Percentiles rank a stretch among this genome's conserved stretches.
phyloP scores from a whole-genome alignment of 192 early-diverging fungal genomes.

The Gamsiella multidivaricata region DNA sequence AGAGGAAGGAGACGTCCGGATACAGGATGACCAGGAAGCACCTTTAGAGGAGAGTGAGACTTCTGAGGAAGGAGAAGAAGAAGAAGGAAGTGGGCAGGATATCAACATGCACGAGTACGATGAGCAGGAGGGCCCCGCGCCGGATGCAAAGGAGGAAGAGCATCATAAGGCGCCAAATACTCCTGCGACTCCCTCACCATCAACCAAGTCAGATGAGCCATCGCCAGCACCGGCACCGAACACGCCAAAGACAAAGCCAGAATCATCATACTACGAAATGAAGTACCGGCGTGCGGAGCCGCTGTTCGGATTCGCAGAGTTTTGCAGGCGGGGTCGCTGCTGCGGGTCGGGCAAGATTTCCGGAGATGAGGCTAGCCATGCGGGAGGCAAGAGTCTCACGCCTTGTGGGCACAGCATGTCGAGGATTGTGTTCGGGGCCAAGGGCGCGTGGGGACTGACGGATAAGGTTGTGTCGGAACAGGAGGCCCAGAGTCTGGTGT shows the following conservation, averaged over 20 bases:
- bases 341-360: slow-evolving; percentile 26
- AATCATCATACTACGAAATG: not conserved
- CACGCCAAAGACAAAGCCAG: not conserved
- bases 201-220: not conserved
- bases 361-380: not conserved
- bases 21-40: slow-evolving; percentile 9
- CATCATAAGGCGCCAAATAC: no score
- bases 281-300: not conserved
- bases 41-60: not conserved
- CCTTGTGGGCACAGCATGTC: slow-evolving; percentile 51
- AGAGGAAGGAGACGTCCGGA: slow-evolving; percentile 13
- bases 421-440: slow-evolving; percentile 24
- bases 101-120: slow-evolving; percentile 49
- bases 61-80: slow-evolving; percentile 1
- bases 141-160: not conserved
- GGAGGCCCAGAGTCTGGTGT: slow-evolving; percentile 32
- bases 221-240: not conserved
- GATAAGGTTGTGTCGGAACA: not conserved
- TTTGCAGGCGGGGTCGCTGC: slow-evolving; percentile 37
- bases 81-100: not conserved
- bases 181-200: not conserved
- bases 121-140: not conserved
- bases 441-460: slow-evolving; percentile 32
- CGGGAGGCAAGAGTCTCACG: slow-evolving; percentile 14
- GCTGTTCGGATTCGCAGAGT: slow-evolving; percentile 28